A percentile compares a stretch with the other conserved stretches of the same genome.
Evolutionary conservation across 768 basidiomycete species (phyloP).

Genomic region (Tephrocybe rancida): DNA sequence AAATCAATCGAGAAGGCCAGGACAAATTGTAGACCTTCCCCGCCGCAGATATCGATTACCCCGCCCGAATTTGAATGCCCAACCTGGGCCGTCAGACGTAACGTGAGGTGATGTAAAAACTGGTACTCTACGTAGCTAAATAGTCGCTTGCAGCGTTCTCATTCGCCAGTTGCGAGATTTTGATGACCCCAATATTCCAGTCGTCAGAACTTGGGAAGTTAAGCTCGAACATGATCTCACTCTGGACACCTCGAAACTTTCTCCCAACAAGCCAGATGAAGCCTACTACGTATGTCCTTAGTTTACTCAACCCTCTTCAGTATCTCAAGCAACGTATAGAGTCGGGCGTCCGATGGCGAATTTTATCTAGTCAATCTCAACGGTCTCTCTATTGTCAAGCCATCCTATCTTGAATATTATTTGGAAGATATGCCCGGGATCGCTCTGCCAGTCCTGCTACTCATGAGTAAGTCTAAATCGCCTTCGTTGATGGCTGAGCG

Average conservation of each 20-base stretch:
- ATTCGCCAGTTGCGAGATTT: neutral
- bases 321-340: neutral
- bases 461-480: neutral
- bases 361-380: neutral
- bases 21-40: neutral
- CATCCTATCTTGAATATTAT: constrained; percentile 3
- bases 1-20: neutral
- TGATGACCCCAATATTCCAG: neutral
- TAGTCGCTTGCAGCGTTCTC: neutral
- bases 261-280: neutral
- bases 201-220: neutral
- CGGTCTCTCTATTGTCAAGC: neutral
- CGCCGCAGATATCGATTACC: neutral
- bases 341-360: neutral
- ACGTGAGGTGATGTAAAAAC: neutral
- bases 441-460: neutral
- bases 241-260: neutral
- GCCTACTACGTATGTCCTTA: neutral
- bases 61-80: neutral
- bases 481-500: neutral
- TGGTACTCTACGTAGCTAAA: neutral
- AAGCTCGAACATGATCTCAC: neutral
- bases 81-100: neutral
- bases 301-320: no score
- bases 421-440: neutral